Percentiles rank a stretch among this genome's conserved stretches.
Evolutionary conservation across 345 rosid species (phyloP).

Genomic region (Noccaea caerulescens): DNA sequence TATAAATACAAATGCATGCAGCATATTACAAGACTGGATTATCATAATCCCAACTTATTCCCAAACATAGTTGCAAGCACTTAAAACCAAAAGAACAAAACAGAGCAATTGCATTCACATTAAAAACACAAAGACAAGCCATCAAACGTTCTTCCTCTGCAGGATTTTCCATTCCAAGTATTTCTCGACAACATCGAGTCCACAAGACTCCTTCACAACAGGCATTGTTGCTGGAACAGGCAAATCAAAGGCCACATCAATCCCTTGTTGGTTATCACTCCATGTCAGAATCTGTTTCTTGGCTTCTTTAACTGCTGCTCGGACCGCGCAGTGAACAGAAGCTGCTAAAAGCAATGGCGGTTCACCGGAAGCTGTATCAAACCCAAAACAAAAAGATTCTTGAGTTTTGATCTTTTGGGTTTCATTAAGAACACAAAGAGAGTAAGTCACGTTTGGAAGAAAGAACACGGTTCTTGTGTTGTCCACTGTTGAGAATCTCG

Average conservation of each 20-base stretch:
- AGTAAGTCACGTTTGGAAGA: constrained; percentile 79
- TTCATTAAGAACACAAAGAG: not conserved
- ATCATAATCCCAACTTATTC: constrained; percentile 2
- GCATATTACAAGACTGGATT: constrained; percentile 17
- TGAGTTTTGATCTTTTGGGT: constrained; percentile 10
- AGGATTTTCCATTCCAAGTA: constrained; percentile 57
- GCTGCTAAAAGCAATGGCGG: constrained; percentile 86
- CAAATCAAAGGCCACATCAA: constrained; percentile 51
- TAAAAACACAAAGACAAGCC: not conserved
- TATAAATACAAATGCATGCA: not conserved
- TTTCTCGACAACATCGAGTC: constrained; percentile 68
- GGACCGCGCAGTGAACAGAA: constrained; percentile 81
- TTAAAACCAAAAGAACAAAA: not conserved
- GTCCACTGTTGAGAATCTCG: constrained; percentile 75
- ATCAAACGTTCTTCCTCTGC: constrained; percentile 18
- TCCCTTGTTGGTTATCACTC: constrained; percentile 39
- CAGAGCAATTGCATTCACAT: constrained; percentile 8
- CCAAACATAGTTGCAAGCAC: not conserved
- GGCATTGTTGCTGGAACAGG: constrained; percentile 90
- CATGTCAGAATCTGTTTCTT: constrained; percentile 60
- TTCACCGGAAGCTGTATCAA: constrained; percentile 86
- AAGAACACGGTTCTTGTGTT: constrained; percentile 73
- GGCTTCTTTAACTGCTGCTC: constrained; percentile 80
- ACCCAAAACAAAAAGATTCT: constrained; percentile 29
- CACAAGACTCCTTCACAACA: constrained; percentile 75